Base-by-base conservation (phyloP, 768 basidiomycete species). In the Vararia minispora region DNA sequence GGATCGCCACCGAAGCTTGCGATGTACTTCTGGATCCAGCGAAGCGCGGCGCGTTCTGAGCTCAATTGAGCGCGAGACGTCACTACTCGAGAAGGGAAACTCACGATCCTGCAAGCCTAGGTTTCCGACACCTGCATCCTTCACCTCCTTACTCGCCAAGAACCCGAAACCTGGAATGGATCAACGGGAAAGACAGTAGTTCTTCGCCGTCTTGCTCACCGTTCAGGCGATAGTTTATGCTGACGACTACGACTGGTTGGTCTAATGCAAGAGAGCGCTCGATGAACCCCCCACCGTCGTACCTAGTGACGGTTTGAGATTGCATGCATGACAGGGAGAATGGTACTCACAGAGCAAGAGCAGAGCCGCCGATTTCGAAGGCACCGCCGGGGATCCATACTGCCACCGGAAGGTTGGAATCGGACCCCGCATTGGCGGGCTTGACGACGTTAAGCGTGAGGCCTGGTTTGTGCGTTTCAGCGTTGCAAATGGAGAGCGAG, bases 141-240 rank as follows among this genome's bases (percentile, higher is more conserved):
- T 56, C 0, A 66, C 59, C 40, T 68, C 66, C 26, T 61, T 49
- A 12, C 66, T 51, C 6, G 58, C 60, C 13, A 68, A 35, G 45
- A 69, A 69, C 1, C 68, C 68, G 28, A 61, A 61, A 0, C 59
- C 65, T 60, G 32, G 11, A 8, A n/a, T 5, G 7, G 18, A 18
- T 39, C n/a, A 39, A 37, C 4, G 28, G 5, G 14, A 35, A 7
- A 6, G 3, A 12, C 3, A 18, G 23, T 3, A 23, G 12, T 5
- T 3, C 12, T 3, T 9, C 12, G 14, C 2, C 7, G 3, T 6
- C 4, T 4, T 37, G 37, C 54, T 41, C 12, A 60, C 61, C n/a
- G n/a, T n/a, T n/a, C n/a, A n/a, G n/a, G n/a, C 62, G 57, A 37
- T 76, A 75, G 49, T 75, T 75, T 57, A 72, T 65, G 47, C 66